Evolutionary conservation across 2,329 filamentous ascomycete species (phyloP), one percentile per base, ranked within the genome.

Genomic region (Ceratocystis ficicola): DNA sequence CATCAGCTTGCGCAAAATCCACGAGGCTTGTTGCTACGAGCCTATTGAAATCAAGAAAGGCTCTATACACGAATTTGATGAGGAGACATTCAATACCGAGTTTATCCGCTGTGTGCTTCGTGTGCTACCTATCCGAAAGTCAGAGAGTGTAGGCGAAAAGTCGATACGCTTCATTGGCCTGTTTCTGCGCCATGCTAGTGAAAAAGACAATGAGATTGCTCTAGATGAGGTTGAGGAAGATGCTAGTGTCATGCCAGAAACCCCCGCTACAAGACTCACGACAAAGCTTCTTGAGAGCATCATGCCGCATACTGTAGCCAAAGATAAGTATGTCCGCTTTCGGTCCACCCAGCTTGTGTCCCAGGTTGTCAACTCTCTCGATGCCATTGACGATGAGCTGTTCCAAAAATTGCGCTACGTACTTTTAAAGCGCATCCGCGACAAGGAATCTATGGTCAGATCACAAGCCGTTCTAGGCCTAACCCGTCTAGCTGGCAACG

Each of bases 281-380:
- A 85, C 85, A 1, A 81, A 85, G 36, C 81, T 97, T 44, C 83
- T 97, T 72, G 83, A 85, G 64, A 81, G 85, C 5, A 76, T 94
- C 22, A 78, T 95, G 2, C 88, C 88, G 4, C 77, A 96, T n/a
- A 79, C 96, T 68, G 82, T 82, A 8, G 85, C 89, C 55, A 97
- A 96, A 76, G 94, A 99, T 76, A 97, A 96, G 76, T 88, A 88
- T 67, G 88, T 97, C 60, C 85, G 94, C 67, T 99, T 90, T 75
- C 83, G 94, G 67, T 85, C 91, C 3, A 95, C 93, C 0, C 94
- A 99, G 73, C 83, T 96, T 64, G 85, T 95, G 64, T 88, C 91
- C 1, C 89, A 96, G 73, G 86, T 96, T 69, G 87, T 99, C 76
- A 96, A 96, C 76, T 94, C 88, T 12, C 81, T 99, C 30, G 90